Evolutionary conservation across 2,329 filamentous ascomycete species (phyloP).

Genomic region (Aspergillus novofumigatus): DNA sequence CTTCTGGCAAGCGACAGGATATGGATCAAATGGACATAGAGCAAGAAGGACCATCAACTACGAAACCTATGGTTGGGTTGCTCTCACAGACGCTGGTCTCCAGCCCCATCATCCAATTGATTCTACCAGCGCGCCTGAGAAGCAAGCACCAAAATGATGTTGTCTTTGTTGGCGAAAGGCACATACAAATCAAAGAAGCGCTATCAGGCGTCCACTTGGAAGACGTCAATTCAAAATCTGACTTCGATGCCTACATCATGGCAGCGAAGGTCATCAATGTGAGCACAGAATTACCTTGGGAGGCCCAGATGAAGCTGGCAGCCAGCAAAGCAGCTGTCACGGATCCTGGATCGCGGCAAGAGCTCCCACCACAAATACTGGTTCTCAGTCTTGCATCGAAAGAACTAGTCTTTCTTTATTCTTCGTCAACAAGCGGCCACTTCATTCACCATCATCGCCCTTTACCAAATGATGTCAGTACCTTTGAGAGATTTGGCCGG

Average conservation of each 20-base stretch:
- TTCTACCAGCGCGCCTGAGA: conserved; percentile 75
- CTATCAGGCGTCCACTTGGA: conserved; percentile 61
- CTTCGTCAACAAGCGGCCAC: conserved; percentile 47
- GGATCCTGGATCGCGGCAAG: conserved; percentile 12
- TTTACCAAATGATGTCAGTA: conserved; percentile 53
- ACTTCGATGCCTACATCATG: conserved; percentile 75
- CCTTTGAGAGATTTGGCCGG: conserved; percentile 56
- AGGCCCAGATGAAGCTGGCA: conserved; percentile 26
- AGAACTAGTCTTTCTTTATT: conserved; percentile 72
- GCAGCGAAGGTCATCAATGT: conserved; percentile 73
- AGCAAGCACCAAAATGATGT: conserved; percentile 71
- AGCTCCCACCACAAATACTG: conserved; percentile 72
- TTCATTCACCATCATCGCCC: conserved; percentile 61
- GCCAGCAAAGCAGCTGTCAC: conserved; percentile 7
- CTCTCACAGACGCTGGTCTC: conserved; percentile 73
- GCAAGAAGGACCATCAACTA: conserved; percentile 1
- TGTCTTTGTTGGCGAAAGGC: conserved; percentile 78
- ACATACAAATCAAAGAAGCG: conserved; percentile 76
- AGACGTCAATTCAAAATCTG: conserved; percentile 69
- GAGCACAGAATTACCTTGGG: conserved; percentile 38
- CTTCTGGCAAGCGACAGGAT: background rate
- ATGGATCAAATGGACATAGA: conserved; percentile 15
- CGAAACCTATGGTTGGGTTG: conserved; percentile 60
- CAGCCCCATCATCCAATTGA: conserved; percentile 70
- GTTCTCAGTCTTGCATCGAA: conserved; percentile 71